Evolutionary conservation across 371 early-diverging fungal species (phyloP), one percentile per base, ranked within the genome.

Genomic region (Dipsacomyces acuminosporus): DNA sequence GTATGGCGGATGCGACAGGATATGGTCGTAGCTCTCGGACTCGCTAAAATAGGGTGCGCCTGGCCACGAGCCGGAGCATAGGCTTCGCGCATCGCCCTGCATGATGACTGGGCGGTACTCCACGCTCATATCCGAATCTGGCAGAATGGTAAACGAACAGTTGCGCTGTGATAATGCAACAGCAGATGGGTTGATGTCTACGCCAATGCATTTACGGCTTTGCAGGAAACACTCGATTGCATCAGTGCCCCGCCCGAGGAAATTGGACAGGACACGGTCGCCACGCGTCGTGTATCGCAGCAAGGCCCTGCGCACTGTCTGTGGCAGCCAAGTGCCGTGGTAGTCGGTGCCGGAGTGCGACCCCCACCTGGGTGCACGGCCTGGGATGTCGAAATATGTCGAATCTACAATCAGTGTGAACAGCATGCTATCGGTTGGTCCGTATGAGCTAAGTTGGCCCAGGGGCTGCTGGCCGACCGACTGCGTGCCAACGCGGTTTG

Each of bases 311-410:
- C 93, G 79, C 18, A 91, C 91, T 2, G 90, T 87, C 61, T 94
- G 94, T 4, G 94, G 93, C 14, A 94, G 77, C 94, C 94, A 94
- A 0, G 93, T 92, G n/a, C 90, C 93, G 64, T 92, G 93, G 59
- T 91, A 93, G 69, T 94, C 93, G 8, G 88, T 84, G 13, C 91
- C 93, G 6, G 90, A 89, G 73, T 94, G 93, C 8, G 91, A 81
- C 3, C 89, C 91, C 93, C 91, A 88, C 48, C 94, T 80, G 6
- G 94, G 94, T 0, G 94, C 93, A 18, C 92, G 76, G 13, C 88
- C 89, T 7, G 90, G 90, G 38, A 94, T 90, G 66, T 93, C 93
- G 69, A 81, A 93, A 61, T 90, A 93, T 1, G 90, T 85, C 0
- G 86, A 82, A 45, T 88, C 86, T 45, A 88, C 84, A 0, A 80